A percentile compares a stretch with the other conserved stretches of the same genome.
These are phyloP conservation scores for Coemansia brasiliensis DNA, from an alignment of 192 early-diverging fungal species.

Conservation along the genomic window DNA sequence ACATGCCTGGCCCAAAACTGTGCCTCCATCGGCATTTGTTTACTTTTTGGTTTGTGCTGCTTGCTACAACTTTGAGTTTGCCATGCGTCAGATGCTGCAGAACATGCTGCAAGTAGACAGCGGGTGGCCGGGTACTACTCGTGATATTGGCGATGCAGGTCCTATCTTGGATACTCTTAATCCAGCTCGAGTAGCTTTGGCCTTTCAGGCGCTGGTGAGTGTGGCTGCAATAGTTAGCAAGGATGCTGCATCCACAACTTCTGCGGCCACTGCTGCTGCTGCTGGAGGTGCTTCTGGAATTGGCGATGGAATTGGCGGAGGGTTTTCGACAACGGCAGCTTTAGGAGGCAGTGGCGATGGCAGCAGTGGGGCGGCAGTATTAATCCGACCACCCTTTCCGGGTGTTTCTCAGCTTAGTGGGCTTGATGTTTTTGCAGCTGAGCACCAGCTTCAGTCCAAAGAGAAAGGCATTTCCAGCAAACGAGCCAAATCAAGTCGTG, in stretches of 20 bases:
- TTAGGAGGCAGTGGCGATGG: background rate
- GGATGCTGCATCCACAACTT: background rate
- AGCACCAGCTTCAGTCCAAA: background rate
- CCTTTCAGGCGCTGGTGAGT: slow-evolving; percentile 46
- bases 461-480: background rate
- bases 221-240: slow-evolving; percentile 45
- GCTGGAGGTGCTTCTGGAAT: background rate
- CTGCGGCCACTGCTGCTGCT: background rate
- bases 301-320: slow-evolving; percentile 1
- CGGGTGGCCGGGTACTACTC: slow-evolving; percentile 49
- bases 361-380: background rate
- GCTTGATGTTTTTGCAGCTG: slow-evolving; percentile 30
- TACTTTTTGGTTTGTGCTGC: slow-evolving; percentile 54
- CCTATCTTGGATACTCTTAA: slow-evolving; percentile 50
- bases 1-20: slow-evolving; percentile 56
- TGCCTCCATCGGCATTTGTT: slow-evolving; percentile 46
- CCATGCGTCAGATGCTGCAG: slow-evolving; percentile 41
- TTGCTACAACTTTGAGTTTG: slow-evolving; percentile 56
- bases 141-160: slow-evolving; percentile 36
- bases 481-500: background rate
- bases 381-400: slow-evolving; percentile 36
- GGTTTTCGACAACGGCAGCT: background rate
- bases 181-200: slow-evolving; percentile 43
- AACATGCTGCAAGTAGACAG: slow-evolving; percentile 52
- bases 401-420: slow-evolving; percentile 47